A percentile compares a stretch with the other conserved stretches of the same genome.
These are phyloP conservation scores for Corrigiola litoralis DNA, from an alignment of 179 eudicot species.

Conservation along the genomic window DNA sequence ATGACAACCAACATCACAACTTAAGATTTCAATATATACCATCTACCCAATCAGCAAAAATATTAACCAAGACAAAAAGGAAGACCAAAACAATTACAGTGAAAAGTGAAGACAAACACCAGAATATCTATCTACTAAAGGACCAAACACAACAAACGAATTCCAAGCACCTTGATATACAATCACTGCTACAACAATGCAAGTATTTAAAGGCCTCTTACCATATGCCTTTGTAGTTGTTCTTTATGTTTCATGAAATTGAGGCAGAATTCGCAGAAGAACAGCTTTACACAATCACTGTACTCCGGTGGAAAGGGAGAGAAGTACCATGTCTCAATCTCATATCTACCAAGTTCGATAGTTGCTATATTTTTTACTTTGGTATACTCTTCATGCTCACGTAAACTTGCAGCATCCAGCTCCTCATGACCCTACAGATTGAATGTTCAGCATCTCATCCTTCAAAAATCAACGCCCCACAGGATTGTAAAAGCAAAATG, in stretches of 20 bases:
- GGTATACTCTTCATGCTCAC: slow-evolving; percentile 96
- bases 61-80: too few relatives aligned
- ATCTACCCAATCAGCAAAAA: too few relatives aligned
- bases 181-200: neutral
- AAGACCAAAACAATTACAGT: too few relatives aligned
- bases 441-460: neutral
- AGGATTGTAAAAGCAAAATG: too few relatives aligned
- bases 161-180: neutral
- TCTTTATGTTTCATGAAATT: slow-evolving; percentile 93
- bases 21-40: too few relatives aligned
- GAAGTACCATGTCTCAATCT: slow-evolving; percentile 99
- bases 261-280: slow-evolving; percentile 96
- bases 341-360: slow-evolving; percentile 90
- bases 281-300: slow-evolving; percentile 86
- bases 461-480: neutral
- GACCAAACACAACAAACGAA: neutral
- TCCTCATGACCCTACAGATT: slow-evolving; percentile 77
- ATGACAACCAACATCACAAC: too few relatives aligned
- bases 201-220: slow-evolving; percentile 26
- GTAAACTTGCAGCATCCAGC: slow-evolving; percentile 98
- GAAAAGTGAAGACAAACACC: too few relatives aligned
- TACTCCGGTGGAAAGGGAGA: slow-evolving; percentile 98
- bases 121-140: too few relatives aligned
- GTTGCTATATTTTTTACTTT: slow-evolving; percentile 97
- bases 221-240: slow-evolving; percentile 94